Percentiles rank a stretch among this genome's conserved stretches.
Conservation (phyloP, 495 filamentous ascomycete genomes). For the Talaromyces ruber region DNA sequence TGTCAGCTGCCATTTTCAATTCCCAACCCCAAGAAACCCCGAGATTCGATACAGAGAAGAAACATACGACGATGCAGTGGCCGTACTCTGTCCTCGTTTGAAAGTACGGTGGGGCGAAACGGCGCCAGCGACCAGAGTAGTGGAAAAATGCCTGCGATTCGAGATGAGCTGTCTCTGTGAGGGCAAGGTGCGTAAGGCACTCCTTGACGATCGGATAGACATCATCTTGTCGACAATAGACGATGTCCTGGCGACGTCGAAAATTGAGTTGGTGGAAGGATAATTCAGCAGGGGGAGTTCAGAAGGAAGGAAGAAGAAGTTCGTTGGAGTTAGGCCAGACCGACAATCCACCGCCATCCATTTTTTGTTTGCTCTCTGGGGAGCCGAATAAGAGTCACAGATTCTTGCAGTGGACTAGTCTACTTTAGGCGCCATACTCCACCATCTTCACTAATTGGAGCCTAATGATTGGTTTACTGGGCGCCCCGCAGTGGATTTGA, state of each 20-base stretch:
- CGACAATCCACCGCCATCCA: conserved; percentile 5
- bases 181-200: conserved; percentile 36
- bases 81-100: conserved; percentile 43
- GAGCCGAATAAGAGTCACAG: not conserved
- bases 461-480: not conserved
- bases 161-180: conserved; percentile 32
- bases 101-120: conserved; percentile 35
- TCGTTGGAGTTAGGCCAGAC: conserved; percentile 10
- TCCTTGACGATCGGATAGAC: conserved; percentile 40
- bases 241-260: conserved; percentile 25
- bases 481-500: not conserved
- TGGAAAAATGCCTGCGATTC: conserved; percentile 31
- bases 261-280: not conserved
- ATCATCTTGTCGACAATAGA: conserved; percentile 31
- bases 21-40: not conserved
- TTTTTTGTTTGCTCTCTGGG: not conserved
- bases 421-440: not conserved
- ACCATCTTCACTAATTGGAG: not conserved
- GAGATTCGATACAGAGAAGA: not conserved
- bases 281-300: conserved; percentile 5
- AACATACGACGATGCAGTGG: conserved; percentile 36
- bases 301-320: conserved; percentile 16
- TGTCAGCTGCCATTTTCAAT: not conserved
- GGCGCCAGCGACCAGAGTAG: conserved; percentile 31
- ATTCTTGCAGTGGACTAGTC: not conserved